Evolutionary conservation across 78 protist species (phyloP).

Genomic region (Dictyostelium discoideum): DNA sequence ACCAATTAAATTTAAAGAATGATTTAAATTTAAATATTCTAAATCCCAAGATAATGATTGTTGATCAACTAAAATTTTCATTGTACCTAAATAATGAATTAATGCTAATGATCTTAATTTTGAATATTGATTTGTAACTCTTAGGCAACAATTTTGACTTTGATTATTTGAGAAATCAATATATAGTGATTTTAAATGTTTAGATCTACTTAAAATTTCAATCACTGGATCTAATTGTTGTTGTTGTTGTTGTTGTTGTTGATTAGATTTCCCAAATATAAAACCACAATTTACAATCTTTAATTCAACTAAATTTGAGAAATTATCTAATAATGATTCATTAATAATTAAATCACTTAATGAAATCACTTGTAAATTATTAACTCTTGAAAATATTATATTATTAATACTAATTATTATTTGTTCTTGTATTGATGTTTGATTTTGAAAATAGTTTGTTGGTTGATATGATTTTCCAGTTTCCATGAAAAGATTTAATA

Average conservation of each 20-base stretch:
- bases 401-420: background rate
- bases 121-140: background rate
- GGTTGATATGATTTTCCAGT: background rate
- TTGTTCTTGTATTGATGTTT: background rate
- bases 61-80: background rate
- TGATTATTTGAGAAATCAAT: background rate
- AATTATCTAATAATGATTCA: background rate
- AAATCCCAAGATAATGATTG: background rate
- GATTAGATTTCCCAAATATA: background rate
- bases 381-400: background rate
- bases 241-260: background rate
- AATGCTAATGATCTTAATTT: conserved; percentile 8
- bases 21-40: conserved; percentile 1
- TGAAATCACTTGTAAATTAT: background rate
- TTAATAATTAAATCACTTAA: background rate
- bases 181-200: background rate
- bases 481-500: background rate
- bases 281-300: background rate
- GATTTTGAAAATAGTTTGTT: background rate
- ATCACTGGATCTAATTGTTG: background rate
- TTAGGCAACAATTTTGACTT: background rate
- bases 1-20: conserved; percentile 1
- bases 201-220: background rate
- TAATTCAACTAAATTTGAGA: background rate
- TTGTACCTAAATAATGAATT: background rate